Evolutionary conservation across 1,139 yeast genomes (phyloP).

Genomic region (Saccharomycopsis hybrid): DNA sequence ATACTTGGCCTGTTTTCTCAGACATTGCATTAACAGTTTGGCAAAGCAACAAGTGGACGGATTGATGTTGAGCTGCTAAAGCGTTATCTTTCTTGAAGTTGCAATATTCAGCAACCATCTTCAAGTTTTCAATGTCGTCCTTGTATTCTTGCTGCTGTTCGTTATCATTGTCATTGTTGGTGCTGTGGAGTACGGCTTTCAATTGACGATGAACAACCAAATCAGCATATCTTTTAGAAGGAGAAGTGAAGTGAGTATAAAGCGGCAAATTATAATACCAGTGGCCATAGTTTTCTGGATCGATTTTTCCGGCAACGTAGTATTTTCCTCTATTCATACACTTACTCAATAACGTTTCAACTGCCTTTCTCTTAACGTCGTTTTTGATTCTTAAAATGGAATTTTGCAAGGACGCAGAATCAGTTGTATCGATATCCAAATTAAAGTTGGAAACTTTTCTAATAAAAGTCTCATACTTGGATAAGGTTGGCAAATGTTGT

Average conservation of each 20-base stretch:
- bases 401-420: slow-evolving; percentile 65
- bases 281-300: slow-evolving; percentile 72
- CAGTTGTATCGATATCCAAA: slow-evolving; percentile 64
- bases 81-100: slow-evolving; percentile 96
- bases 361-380: slow-evolving; percentile 58
- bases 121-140: slow-evolving; percentile 66
- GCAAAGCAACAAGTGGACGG: slow-evolving; percentile 77
- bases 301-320: slow-evolving; percentile 82
- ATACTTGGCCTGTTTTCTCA: slow-evolving; percentile 68
- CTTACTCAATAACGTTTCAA: slow-evolving; percentile 75
- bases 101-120: slow-evolving; percentile 84
- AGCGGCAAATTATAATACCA: slow-evolving; percentile 77
- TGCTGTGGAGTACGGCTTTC: slow-evolving; percentile 51
- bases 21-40: slow-evolving; percentile 81
- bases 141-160: slow-evolving; percentile 32
- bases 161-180: too few relatives aligned
- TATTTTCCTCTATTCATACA: slow-evolving; percentile 83
- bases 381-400: slow-evolving; percentile 65
- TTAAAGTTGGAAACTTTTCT: slow-evolving; percentile 54
- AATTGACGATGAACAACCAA: slow-evolving; percentile 88
- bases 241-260: slow-evolving; percentile 92
- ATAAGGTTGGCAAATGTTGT: slow-evolving; percentile 77
- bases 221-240: slow-evolving; percentile 88
- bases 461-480: slow-evolving; percentile 74
- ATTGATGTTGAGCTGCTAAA: slow-evolving; percentile 88